phyloP scores from a whole-genome alignment of 2,329 filamentous ascomycete species.

The Ploettnerulaceae sp. region DNA sequence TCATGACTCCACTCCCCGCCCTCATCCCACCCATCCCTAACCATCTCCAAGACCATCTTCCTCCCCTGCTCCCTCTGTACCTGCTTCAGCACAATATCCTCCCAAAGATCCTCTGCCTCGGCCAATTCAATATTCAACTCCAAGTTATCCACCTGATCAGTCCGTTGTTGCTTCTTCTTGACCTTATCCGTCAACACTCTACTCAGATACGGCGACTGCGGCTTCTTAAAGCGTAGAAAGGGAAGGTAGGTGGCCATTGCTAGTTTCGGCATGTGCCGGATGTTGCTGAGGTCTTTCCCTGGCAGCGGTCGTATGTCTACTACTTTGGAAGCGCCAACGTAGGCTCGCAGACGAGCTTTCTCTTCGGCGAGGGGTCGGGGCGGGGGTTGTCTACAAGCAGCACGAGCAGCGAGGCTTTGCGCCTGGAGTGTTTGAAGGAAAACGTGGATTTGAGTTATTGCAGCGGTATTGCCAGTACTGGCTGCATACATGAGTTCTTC shows the following conservation, averaged over 20 bases:
- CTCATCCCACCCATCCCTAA: slow-evolving; percentile 2
- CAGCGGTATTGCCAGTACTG: slow-evolving; percentile 19
- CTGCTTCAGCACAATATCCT: slow-evolving; percentile 22
- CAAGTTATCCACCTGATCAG: slow-evolving; percentile 38
- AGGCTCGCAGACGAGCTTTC: slow-evolving; percentile 15
- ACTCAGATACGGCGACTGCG: slow-evolving; percentile 56
- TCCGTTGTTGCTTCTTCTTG: slow-evolving; percentile 39
- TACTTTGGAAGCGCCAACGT: slow-evolving; percentile 37
- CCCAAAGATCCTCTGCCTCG: slow-evolving; percentile 22
- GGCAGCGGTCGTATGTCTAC: slow-evolving; percentile 51
- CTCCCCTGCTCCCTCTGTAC: slow-evolving; percentile 2
- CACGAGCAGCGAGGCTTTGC: not conserved
- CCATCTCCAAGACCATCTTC: slow-evolving; percentile 6
- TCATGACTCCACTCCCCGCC: not conserved
- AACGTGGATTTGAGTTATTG: slow-evolving; percentile 30
- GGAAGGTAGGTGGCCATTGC: slow-evolving; percentile 52
- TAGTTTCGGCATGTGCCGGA: slow-evolving; percentile 51
- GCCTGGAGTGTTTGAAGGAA: slow-evolving; percentile 30
- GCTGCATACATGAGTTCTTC: slow-evolving; percentile 30
- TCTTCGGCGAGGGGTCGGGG: slow-evolving; percentile 17
- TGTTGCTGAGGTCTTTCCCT: slow-evolving; percentile 43
- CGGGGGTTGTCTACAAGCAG: slow-evolving; percentile 6
- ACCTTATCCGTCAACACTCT: slow-evolving; percentile 51
- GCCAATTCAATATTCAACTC: slow-evolving; percentile 25
- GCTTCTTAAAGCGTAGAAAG: slow-evolving; percentile 62